Evolutionary conservation across 1,284 basidiomycete species (phyloP), one percentile per base, ranked within the genome.

Genomic region (Dichomitus squalens): DNA sequence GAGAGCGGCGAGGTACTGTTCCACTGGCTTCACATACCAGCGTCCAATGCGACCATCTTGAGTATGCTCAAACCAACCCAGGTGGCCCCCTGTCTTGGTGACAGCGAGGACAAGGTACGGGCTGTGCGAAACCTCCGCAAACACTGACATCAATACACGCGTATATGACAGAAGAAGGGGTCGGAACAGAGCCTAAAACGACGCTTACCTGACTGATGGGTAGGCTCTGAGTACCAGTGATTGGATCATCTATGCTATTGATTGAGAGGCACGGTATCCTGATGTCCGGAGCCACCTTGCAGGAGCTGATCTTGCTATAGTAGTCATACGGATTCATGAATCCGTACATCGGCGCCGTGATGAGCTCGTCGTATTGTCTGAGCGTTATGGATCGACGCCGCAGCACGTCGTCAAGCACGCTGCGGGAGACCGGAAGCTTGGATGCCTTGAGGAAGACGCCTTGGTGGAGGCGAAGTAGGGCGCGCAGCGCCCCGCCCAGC

Each of bases 231-330:
- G 52, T 27, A 12, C 65, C 64, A 3, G 63, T 55, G 20, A 70
- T 65, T 3, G 70, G 70, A 36, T 72, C 70, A 51, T 72, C 69
- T 14, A 41, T 23, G 39, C 65, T 62, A 58, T 70, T 70, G 53
- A 72, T 64, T 2, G 62, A 60, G 25, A 72, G 58, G 7, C 64
- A 57, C 3, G 70, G 70, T 6, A 66, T 56, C 3, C 52, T 53
- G 31, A 70, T 58, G 5, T 53, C 49, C 20, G 54, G 40, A 4
- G 65, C 47, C 20, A 66, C 58, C 41, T 55, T 49, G 16, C 36
- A 46, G 7, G 66, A 70, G 55, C 66, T 68, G 47, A 68, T 64
- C 6, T 53, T 41, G 14, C 53, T 41, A 49, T 70, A 70, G 57
- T 72, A 70, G 49, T 70, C 64, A 39, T 49, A 51, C 3, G 65